Base-by-base conservation (phyloP, 371 early-diverging fungal species). In the Rhizopus arrhizus region DNA sequence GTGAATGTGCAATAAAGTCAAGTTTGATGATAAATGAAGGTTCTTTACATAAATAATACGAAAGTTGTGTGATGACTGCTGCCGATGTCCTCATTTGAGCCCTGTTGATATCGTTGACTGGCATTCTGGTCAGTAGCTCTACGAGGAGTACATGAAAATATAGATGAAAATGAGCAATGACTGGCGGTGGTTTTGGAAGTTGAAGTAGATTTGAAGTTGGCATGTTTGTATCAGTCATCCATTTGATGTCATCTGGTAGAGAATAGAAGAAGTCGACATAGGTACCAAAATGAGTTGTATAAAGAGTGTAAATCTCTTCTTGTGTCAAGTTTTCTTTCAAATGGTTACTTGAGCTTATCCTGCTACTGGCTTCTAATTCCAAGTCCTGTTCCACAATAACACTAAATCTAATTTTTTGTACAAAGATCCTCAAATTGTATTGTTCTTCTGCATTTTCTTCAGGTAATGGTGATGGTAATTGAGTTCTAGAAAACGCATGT, bases 31-130 rank as follows among this genome's bases (percentile, higher is more conserved):
- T 50, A 49, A 56, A 47, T 5, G 68, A 58, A 12, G 73, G 73
- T 13, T 56, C 59, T 11, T 70, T 59, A 46, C 68, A 64, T 34
- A 66, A 32, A 45, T 59, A 61, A 52, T 75, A 56, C 7, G 62
- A 68, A 4, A 75, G 66, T 13, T 75, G 76, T 10, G 76, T 75
- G 32, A 73, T 70, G 49, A 66, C 63, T 5, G 76, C 55, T 2
- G 73, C 73, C 6, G 65, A 55, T 10, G 70, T 54, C 35, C 62
- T 60, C 41, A 61, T 57, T 45, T 75, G 75, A 15, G 60, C 60
- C 29, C 60, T 59, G 16, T 58, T 58, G 12, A 48, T 55, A 8
- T 70, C 59, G 57, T 59, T 65, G 10, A 49, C 55, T 2, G 68
- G 63, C 16, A 65, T n/a, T 41, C 52, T 59, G 5, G 47, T 32